Base-by-base conservation (phyloP, 2,329 filamentous ascomycete genomes). In the Aspergillus sp. region DNA sequence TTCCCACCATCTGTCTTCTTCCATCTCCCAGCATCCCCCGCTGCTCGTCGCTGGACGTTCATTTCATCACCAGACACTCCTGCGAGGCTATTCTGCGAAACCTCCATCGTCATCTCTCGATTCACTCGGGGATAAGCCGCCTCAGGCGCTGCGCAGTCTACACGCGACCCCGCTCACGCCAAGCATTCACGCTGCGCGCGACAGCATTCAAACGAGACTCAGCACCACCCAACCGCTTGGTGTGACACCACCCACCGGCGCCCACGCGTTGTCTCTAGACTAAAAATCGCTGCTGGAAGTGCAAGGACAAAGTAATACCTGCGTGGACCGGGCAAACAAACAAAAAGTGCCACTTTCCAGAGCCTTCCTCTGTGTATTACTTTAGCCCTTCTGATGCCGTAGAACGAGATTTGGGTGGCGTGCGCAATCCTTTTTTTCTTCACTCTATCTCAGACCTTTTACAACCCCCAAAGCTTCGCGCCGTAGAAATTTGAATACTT, bases 351-450 rank as follows among this genome's bases (percentile, higher is more conserved):
- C 68, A 55, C 67, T 69, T 59, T 68, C 64, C 70, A 64, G 67
- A 66, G 68, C 72, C 71, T 71, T 70, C 66, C 66, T 66, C 71
- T 73, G 69, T 75, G 75, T 78, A 76, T 77, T 75, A 71, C 71
- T 69, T 70, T 74, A 75, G 72, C 67, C 64, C 68, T 62, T 63
- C 72, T 71, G 70, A 74, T 76, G 68, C 70, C 68, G 77, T 79
- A 79, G 76, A 76, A 71, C 71, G 68, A 70, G 68, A 72, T 63
- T 65, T 70, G 67, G 63, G 68, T 69, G 63, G 65, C 66, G 65
- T 63, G 66, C 62, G 64, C 65, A 65, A 64, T 63, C 57, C 39
- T 59, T 58, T 60, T 60, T 63, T 52, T 58, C 60, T 64, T 64
- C 59, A 27, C 61, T 49, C 63, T 52, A 51, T 65, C 32, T 64